phyloP scores from a whole-genome alignment of 1,284 basidiomycete genomes.

The Wallemia mellicola region DNA sequence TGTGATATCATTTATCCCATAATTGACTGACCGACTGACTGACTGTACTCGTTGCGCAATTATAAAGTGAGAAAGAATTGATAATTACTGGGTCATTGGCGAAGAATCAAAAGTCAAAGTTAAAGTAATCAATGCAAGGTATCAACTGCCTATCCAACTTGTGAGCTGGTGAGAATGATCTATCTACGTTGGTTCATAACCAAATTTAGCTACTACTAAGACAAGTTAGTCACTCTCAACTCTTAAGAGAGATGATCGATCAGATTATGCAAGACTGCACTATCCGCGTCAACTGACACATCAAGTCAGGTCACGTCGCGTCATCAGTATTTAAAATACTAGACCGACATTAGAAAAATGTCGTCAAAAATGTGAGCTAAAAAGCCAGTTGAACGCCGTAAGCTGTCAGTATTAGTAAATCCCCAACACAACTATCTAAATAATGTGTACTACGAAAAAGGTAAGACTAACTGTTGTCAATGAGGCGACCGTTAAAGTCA shows the following conservation, averaged over 20 bases:
- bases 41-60: too few species aligned
- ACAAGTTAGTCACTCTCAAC: too few species aligned
- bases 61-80: too few species aligned
- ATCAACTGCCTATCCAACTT: neutral
- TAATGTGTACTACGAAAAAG: neutral
- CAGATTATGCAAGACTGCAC: too few species aligned
- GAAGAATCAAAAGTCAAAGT: neutral
- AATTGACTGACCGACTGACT: neutral
- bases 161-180: neutral
- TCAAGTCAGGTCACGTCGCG: too few species aligned
- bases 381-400: neutral
- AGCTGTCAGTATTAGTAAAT: neutral
- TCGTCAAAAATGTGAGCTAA: neutral
- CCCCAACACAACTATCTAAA: neutral
- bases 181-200: too few species aligned
- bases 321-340: too few species aligned
- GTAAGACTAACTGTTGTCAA: constrained; percentile 92
- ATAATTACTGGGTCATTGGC: neutral
- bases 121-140: too few species aligned
- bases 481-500: constrained; percentile 91
- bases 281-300: too few species aligned
- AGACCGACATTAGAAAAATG: too few species aligned
- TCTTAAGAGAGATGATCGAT: too few species aligned
- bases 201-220: too few species aligned
- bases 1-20: neutral